Base-by-base conservation (phyloP, 192 early-diverging fungal species). In the Endogone sp. region DNA sequence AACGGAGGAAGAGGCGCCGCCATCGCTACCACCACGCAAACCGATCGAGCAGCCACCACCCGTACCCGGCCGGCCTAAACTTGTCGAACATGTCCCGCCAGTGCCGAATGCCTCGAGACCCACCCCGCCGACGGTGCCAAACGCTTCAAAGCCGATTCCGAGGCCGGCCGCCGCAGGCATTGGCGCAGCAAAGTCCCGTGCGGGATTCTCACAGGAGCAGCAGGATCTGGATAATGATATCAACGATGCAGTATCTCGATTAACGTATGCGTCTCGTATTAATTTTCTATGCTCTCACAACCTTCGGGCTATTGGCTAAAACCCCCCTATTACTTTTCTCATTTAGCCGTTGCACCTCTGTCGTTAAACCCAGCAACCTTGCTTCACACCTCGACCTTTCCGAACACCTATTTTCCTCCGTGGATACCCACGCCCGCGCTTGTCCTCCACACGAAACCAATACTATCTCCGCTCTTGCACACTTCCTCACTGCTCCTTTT, bases 401-500 rank as follows among this genome's bases (percentile, higher is more conserved):
- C 16, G 29, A 61, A 0, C 71, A 66, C 10, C 76, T 79, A 60
- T 78, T 83, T 65, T 66, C 74, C 2, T 69, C 72, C 26, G 69
- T 81, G 37, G 82, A 83, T 68, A 58, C 61, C 2, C 66, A 75
- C 63, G 81, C 81, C 2, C 72, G 78, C 44, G 55, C 56, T 13
- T 77, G 72, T 54, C 78, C 78, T 3, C 37, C 21, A 6, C 44
- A 62, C 22, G 67, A 77, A 37, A 69, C 72, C 9, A 55, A 30
- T 1, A 71, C 77, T 2, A 60, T 77, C 3, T 23, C 28, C 1
- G 28, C 56, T 1, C 65, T 83, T 31, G 74, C 82, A 3, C 64
- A 72, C 30, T 79, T 78, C 62, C 64, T 87, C 56, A 80, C 85
- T 10, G 71, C 80, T 8, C 81, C 78, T 28, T 87, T 58, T 10